phyloP scores from a whole-genome alignment of 2,329 filamentous ascomycete species.

The Biscogniauxia sp. region DNA sequence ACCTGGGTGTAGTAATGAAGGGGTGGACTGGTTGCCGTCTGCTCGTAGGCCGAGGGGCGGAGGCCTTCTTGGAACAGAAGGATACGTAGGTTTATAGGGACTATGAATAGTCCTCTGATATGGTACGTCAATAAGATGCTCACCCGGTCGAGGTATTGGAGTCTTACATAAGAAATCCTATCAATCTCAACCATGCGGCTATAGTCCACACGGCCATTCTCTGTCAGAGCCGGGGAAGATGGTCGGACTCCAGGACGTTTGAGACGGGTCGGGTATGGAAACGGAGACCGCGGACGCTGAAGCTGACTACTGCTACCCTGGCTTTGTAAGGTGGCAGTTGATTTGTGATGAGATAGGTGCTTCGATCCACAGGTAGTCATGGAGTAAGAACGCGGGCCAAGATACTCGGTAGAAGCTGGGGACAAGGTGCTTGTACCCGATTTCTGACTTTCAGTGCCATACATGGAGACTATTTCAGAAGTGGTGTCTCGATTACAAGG shows the following conservation, averaged over 20 bases:
- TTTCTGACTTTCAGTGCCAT: conserved; percentile 49
- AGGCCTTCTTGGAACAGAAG: conserved; percentile 35
- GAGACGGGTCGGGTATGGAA: conserved; percentile 56
- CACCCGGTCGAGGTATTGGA: not conserved
- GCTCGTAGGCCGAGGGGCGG: conserved; percentile 39
- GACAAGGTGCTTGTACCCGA: conserved; percentile 43
- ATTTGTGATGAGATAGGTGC: conserved; percentile 45
- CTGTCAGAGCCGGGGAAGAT: conserved; percentile 48
- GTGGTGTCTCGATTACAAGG: conserved; percentile 50
- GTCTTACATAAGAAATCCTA: conserved; percentile 44
- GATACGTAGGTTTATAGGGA: conserved; percentile 39
- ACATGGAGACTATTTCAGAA: conserved; percentile 57
- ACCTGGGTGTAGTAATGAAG: conserved; percentile 34
- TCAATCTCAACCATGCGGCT: conserved; percentile 51
- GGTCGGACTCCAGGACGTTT: conserved; percentile 52
- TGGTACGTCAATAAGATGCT: not conserved
- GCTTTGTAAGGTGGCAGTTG: conserved; percentile 47
- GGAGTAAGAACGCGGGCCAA: conserved; percentile 51
- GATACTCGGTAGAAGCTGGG: conserved; percentile 40
- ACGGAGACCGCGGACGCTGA: conserved; percentile 57
- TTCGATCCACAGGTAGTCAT: conserved; percentile 51
- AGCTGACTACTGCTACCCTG: conserved; percentile 40
- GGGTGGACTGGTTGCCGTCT: conserved; percentile 41
- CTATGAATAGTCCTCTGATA: conserved; percentile 45
- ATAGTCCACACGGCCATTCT: conserved; percentile 48